phyloP scores from a whole-genome alignment of 2,329 filamentous ascomycete genomes.

The Verticillium longisporum region DNA sequence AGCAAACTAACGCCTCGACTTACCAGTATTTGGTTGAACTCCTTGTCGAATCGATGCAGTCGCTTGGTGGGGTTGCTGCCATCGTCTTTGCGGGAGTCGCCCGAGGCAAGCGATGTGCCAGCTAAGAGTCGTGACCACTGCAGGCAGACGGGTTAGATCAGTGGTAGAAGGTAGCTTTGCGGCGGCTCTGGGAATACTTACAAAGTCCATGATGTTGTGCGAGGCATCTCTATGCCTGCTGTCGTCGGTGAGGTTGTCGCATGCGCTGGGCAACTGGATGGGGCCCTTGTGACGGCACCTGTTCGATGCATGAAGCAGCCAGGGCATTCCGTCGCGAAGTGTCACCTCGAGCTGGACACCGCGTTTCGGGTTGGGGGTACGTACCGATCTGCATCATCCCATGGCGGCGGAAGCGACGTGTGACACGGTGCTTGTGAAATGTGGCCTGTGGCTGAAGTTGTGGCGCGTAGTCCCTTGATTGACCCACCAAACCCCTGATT shows the following conservation, averaged over 20 bases:
- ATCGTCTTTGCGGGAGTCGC: constrained; percentile 49
- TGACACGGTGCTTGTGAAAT: too few species aligned
- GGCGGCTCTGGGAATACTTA: constrained; percentile 23
- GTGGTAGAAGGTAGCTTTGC: constrained; percentile 5
- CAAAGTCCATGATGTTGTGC: constrained; percentile 49
- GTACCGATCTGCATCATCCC: neutral
- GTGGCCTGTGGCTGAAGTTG: too few species aligned
- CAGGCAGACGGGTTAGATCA: constrained; percentile 7
- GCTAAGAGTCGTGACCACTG: constrained; percentile 65
- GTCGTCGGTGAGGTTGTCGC: neutral
- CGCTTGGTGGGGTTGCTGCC: constrained; percentile 57
- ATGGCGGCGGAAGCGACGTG: too few species aligned
- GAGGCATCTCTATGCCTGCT: constrained; percentile 34
- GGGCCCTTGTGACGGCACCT: constrained; percentile 1
- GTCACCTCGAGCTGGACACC: constrained; percentile 10
- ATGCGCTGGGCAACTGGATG: neutral
- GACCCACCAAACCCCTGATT: neutral
- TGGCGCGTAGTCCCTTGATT: too few species aligned
- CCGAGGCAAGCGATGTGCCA: constrained; percentile 50
- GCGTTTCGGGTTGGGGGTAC: neutral
- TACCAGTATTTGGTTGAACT: constrained; percentile 57
- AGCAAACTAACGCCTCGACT: constrained; percentile 12
- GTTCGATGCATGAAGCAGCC: constrained; percentile 18
- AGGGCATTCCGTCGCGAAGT: constrained; percentile 24
- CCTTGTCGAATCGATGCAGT: constrained; percentile 60